Base-by-base conservation (phyloP, 1,284 basidiomycete species). In the Irpex lacteus region DNA sequence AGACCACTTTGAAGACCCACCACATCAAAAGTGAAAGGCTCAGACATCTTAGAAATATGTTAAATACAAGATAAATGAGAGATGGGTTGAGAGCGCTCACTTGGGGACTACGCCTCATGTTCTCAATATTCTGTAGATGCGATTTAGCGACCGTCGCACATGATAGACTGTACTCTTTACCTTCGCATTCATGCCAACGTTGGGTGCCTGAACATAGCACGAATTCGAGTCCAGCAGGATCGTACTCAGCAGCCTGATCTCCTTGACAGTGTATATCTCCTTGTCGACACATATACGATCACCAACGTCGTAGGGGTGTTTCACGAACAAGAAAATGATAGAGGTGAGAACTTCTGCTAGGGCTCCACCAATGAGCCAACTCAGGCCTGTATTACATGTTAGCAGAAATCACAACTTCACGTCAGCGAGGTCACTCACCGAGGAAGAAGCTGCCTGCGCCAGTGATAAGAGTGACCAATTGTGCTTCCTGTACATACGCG, bases 281-380 rank as follows among this genome's bases (percentile, higher is more conserved):
- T 82, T 80, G 37, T 78, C 77, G 44, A 87, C 70, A 59, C 82
- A 78, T 36, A 96, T 83, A 49, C 89, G 80, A 77, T 98, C 95
- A 59, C 94, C 94, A 19, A 96, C 94, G 75, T 96, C 94, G 81
- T 91, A 96, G 0, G 92, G 92, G 75, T 95, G 90, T 72, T 87
- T 88, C 73, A 96, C 84, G 77, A 96, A 96, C 37, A 96, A 79
- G 82, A 96, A 95, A 70, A 95, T 92, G 75, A 93, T 92, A 68
- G 87, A 88, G 15, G 86, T 84, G 65, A 91, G 81, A 63, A 92
- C 82, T 76, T 92, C 89, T 62, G 88, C 81, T 54, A 88, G 75
- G 66, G 82, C 85, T 63, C 82, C 82, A 50, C 94, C 93, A 68
- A 98, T 95, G 63, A 97, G 86, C 94, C 94, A 97, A 65, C 91